phyloP scores from a whole-genome alignment of 2,329 filamentous ascomycete species.

The Fusarium falciforme region DNA sequence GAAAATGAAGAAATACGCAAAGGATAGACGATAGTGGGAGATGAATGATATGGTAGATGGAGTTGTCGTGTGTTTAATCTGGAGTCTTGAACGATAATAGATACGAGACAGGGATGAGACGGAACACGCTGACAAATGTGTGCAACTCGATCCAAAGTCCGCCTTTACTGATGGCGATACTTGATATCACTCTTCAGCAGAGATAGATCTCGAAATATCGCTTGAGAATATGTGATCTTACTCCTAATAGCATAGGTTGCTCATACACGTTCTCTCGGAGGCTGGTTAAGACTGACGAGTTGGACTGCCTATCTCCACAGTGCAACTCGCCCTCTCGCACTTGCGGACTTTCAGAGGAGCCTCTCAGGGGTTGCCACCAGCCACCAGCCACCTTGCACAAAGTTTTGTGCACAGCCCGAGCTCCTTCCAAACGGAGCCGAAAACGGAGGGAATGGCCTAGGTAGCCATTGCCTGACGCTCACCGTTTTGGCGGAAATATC shows the following conservation, averaged over 20 bases:
- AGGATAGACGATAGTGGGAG: background rate
- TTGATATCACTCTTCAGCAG: background rate
- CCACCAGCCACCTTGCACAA: background rate
- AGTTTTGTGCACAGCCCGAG: background rate
- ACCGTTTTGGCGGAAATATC: constrained; percentile 3
- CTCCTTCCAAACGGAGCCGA: background rate
- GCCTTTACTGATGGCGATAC: background rate
- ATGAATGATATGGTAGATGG: background rate
- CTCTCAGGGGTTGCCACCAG: background rate
- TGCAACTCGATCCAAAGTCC: background rate
- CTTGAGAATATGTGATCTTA: background rate
- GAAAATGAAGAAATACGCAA: background rate
- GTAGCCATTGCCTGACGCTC: background rate
- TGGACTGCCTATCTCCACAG: background rate
- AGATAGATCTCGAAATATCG: background rate
- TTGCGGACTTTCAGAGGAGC: background rate
- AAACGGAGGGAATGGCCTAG: background rate
- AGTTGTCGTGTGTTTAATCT: background rate
- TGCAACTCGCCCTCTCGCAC: background rate
- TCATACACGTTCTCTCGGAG: background rate
- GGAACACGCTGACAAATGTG: constrained; percentile 34
- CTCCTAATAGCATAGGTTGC: background rate
- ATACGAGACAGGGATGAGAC: constrained; percentile 24
- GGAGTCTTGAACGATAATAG: background rate
- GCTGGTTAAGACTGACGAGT: background rate